A percentile compares a stretch with the other conserved stretches of the same genome.
These are phyloP conservation scores for Scheffersomyces stambukii DNA, from an alignment of 1,139 yeast species.

Conservation along the genomic window DNA sequence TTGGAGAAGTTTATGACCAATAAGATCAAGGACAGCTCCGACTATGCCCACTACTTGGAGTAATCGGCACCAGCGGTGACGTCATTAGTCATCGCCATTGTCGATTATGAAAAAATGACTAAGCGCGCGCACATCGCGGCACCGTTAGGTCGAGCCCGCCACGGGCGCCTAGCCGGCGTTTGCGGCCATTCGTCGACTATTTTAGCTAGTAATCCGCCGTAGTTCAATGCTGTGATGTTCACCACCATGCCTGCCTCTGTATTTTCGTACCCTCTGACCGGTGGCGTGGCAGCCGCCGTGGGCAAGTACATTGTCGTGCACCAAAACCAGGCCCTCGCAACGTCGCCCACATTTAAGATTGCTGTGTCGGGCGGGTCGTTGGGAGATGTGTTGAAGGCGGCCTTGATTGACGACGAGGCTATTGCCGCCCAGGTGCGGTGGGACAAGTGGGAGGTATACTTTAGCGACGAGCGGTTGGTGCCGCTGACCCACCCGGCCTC, in stretches of 20 bases:
- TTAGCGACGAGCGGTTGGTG: constrained; percentile 71
- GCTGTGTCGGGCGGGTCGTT: constrained; percentile 92
- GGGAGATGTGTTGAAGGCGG: constrained; percentile 68
- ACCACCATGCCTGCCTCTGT: constrained; percentile 33
- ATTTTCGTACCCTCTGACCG: constrained; percentile 50
- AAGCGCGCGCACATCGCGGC: too few species aligned
- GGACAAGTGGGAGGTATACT: constrained; percentile 67
- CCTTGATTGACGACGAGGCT: constrained; percentile 57
- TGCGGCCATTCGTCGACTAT: too few species aligned
- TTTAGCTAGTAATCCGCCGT: too few species aligned
- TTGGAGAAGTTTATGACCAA: constrained; percentile 81
- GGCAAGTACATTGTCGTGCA: constrained; percentile 50
- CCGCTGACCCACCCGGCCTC: constrained; percentile 65
- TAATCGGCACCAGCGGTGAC: constrained; percentile 7
- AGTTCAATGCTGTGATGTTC: neutral
- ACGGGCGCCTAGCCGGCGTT: neutral
- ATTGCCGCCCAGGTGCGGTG: constrained; percentile 48
- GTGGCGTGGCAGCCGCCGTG: constrained; percentile 55
- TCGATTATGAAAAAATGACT: too few species aligned
- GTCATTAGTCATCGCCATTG: too few species aligned
- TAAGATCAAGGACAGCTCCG: constrained; percentile 81
- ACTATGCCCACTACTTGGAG: constrained; percentile 48
- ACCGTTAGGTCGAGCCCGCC: too few species aligned
- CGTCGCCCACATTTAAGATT: constrained; percentile 50
- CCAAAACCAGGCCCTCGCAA: constrained; percentile 50